Conservation (phyloP, 192 early-diverging fungal species). For the Backusella westeae region DNA sequence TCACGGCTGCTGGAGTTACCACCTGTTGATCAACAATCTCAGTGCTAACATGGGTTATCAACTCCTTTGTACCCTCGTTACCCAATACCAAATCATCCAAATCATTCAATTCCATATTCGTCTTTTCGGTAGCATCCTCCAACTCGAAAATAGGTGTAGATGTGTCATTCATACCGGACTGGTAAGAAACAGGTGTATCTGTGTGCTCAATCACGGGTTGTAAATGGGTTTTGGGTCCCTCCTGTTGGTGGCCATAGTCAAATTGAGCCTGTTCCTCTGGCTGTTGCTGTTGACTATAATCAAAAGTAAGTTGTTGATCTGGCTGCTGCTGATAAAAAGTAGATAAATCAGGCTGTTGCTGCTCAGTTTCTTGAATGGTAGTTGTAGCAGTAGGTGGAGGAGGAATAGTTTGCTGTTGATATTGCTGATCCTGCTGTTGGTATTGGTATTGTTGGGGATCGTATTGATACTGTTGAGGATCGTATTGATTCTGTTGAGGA, state of each 20-base stretch:
- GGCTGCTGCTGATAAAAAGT: background rate
- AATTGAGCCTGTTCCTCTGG: background rate
- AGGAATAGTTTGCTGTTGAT: background rate
- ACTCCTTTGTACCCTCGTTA: background rate
- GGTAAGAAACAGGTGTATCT: background rate
- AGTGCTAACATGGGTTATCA: background rate
- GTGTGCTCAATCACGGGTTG: background rate
- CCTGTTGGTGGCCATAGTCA: background rate
- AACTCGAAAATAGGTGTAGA: background rate
- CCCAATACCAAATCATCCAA: conserved; percentile 26
- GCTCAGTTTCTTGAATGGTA: background rate
- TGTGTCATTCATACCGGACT: background rate
- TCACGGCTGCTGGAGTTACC: background rate
- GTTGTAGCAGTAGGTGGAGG: background rate
- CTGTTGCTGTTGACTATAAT: background rate
- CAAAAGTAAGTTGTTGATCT: background rate
- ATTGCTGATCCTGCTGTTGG: background rate
- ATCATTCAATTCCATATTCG: background rate
- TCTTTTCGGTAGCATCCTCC: background rate
- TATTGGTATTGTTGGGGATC: background rate
- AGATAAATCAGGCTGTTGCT: conserved; percentile 1
- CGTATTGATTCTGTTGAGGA: background rate
- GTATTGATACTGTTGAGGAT: background rate
- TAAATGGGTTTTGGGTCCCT: background rate
- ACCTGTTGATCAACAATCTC: background rate